Base-by-base conservation (phyloP, 2,329 filamentous ascomycete species). In the Hyphodiscus sp. region DNA sequence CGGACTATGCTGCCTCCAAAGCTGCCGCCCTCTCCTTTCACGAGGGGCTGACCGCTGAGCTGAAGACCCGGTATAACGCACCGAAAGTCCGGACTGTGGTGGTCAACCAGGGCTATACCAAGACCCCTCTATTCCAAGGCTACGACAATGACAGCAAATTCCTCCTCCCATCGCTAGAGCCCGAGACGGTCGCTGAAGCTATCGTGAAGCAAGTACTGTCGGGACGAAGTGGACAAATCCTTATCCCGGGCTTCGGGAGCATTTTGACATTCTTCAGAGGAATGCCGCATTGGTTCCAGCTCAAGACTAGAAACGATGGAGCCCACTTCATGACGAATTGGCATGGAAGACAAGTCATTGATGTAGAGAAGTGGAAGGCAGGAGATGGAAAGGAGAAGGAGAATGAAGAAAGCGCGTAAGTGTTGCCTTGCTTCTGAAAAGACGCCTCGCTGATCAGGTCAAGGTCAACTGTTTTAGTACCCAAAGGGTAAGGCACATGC, bases 1-100 rank as follows among this genome's bases (percentile, higher is more conserved):
- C 84, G 41, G 85, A 89, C 69, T 90, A 90, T 69, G 74, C 76
- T 1, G 76, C 81, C 8, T 79, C 77, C 58, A 90, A 90, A 70
- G 79, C 85, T 1, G 85, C 82, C 0, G 79, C 83, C 1, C 66
- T 87, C 20, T 72, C 80, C 2, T 85, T 90, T 67, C 85, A 89
- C 64, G 85, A 90, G 65, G 86, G 78, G 0, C 68, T 87, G 2
- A 71, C 76, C 1, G 73, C 76, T 1, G 83, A 87, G 68, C 68
- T 87, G 47, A 70, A 69, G 41, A 79, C 78, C 5, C 70, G 76
- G 30, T 87, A 89, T 67, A 75, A 79, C 20, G 85, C 85, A 1
- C 78, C 77, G 1, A 76, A 75, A 53, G 80, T 89, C 26, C 76
- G 85, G 48, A 87, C 85, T 4, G 76, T 89, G n/a, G 63, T 83